phyloP scores from a whole-genome alignment of 176 grass and related monocot species.

The Triticum aestivum region DNA sequence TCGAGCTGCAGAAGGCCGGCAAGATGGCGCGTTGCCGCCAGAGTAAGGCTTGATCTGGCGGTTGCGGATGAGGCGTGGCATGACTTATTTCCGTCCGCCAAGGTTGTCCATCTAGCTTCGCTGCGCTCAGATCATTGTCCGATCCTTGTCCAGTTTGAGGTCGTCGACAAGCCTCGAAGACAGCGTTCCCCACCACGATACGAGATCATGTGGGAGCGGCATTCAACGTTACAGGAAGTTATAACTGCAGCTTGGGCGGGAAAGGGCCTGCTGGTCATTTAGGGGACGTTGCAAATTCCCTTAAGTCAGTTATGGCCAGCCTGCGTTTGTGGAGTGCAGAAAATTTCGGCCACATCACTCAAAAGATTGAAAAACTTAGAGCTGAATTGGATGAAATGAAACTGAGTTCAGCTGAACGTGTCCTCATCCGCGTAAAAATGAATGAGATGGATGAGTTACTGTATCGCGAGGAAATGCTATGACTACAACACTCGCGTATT shows the following conservation, averaged over 20 bases:
- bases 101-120: background rate
- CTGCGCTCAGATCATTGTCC: background rate
- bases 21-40: too few species aligned
- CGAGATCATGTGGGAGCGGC: background rate
- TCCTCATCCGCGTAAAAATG: too few species aligned
- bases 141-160: background rate
- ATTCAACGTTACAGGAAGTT: background rate
- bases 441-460: too few species aligned
- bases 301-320: background rate
- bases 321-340: too few species aligned
- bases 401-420: too few species aligned
- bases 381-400: too few species aligned
- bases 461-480: too few species aligned
- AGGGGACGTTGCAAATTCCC: background rate
- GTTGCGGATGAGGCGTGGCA: background rate
- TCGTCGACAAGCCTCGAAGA: too few species aligned
- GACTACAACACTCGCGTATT: too few species aligned
- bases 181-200: background rate
- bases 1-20: too few species aligned
- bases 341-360: background rate
- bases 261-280: background rate
- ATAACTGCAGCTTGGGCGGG: background rate
- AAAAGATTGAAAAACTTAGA: background rate
- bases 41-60: background rate
- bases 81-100: background rate